Evolutionary conservation across 345 rosid genomes (phyloP).

Genomic region (Eucalyptus curtisii): DNA sequence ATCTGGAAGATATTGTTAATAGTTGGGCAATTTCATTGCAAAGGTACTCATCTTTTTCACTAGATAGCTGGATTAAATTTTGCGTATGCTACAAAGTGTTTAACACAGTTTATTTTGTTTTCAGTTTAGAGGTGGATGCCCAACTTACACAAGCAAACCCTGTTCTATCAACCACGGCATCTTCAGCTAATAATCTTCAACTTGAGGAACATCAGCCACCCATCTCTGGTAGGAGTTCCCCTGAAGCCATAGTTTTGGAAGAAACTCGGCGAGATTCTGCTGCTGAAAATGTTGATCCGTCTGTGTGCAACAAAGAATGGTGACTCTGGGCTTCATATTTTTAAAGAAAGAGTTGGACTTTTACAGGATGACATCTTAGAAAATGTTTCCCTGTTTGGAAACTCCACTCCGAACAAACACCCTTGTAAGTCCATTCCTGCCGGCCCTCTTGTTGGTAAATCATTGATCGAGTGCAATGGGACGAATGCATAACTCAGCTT

Average conservation of each 20-base stretch:
- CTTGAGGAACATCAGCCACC: constrained; percentile 15
- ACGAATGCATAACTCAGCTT: background rate
- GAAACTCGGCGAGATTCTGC: constrained; percentile 1
- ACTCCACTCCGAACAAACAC: background rate
- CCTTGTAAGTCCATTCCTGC: constrained; percentile 16
- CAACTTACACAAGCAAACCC: constrained; percentile 23
- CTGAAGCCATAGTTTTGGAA: constrained; percentile 12
- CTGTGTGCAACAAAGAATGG: constrained; percentile 8
- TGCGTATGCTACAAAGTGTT: background rate
- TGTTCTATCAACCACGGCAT: constrained; percentile 10
- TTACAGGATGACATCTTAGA: background rate
- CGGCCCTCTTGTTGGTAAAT: background rate
- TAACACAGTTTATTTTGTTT: constrained; percentile 11
- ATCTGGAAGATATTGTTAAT: constrained; percentile 79
- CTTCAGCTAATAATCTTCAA: constrained; percentile 8
- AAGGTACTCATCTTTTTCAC: constrained; percentile 30
- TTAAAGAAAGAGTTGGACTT: background rate
- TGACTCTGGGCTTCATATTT: constrained; percentile 2
- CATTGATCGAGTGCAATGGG: constrained; percentile 18
- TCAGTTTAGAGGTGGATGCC: constrained; percentile 57
- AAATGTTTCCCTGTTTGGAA: background rate
- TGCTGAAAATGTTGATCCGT: constrained; percentile 10
- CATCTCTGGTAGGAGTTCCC: constrained; percentile 1
- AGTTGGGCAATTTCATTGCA: constrained; percentile 70
- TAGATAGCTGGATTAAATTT: background rate